Evolutionary conservation across 2,329 filamentous ascomycete genomes (phyloP).

Genomic region (Alternaria sp.): DNA sequence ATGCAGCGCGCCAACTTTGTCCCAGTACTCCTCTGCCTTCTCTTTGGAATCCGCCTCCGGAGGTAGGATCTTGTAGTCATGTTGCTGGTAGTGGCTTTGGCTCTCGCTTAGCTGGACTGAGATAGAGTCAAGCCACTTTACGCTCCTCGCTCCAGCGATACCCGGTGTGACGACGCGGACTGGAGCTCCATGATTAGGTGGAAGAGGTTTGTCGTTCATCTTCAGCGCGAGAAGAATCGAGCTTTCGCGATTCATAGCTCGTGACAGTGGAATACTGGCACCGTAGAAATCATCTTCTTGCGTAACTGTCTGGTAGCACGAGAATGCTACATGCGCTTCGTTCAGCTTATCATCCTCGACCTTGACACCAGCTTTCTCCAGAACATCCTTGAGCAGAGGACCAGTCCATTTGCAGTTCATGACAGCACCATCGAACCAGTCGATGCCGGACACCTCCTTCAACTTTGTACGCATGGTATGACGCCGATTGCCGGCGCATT

Average conservation of each 20-base stretch:
- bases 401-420: slow-evolving; percentile 67
- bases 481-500: slow-evolving; percentile 68
- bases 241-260: slow-evolving; percentile 27
- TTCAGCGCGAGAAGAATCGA: slow-evolving; percentile 42
- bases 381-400: slow-evolving; percentile 62
- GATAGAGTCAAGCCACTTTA: slow-evolving; percentile 66
- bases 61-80: slow-evolving; percentile 67
- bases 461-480: slow-evolving; percentile 68
- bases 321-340: slow-evolving; percentile 63
- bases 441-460: slow-evolving; percentile 66
- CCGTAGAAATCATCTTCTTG: slow-evolving; percentile 69
- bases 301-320: slow-evolving; percentile 60
- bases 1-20: slow-evolving; percentile 58
- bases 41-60: slow-evolving; percentile 59
- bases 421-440: slow-evolving; percentile 67
- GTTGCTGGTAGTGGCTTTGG: slow-evolving; percentile 64
- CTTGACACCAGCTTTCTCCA: slow-evolving; percentile 56
- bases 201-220: slow-evolving; percentile 61
- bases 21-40: slow-evolving; percentile 63
- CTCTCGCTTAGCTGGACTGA: slow-evolving; percentile 61
- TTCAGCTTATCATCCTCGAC: slow-evolving; percentile 39
- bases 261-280: slow-evolving; percentile 58
- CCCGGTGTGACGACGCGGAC: slow-evolving; percentile 62
- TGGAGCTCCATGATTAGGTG: slow-evolving; percentile 61
- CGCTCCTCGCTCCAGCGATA: slow-evolving; percentile 62